Conservation (phyloP, 2,329 filamentous ascomycete species). For the Colletotrichum graminicola region DNA sequence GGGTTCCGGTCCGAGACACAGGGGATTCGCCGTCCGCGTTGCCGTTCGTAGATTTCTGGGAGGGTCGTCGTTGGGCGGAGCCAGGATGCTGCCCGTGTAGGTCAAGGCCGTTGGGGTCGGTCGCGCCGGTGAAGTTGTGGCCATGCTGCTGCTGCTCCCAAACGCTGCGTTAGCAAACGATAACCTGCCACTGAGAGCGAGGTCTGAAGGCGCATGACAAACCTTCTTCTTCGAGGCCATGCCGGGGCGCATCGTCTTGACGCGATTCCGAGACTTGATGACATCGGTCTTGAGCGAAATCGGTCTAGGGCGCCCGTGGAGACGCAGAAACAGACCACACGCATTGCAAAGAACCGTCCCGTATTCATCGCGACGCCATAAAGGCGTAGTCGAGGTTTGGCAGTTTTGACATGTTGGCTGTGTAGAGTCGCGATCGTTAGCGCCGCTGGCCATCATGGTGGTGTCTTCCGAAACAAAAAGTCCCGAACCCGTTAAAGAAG, state of each 20-base stretch:
- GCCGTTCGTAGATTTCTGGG: slow-evolving; percentile 79
- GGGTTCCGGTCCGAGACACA: slow-evolving; percentile 83
- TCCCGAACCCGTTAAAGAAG: neutral
- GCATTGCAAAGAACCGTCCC: slow-evolving; percentile 98
- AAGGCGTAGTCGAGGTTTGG: slow-evolving; percentile 91
- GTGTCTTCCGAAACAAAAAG: neutral
- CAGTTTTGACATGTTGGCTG: slow-evolving; percentile 99
- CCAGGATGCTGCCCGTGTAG: slow-evolving; percentile 62
- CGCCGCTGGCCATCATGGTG: slow-evolving; percentile 65
- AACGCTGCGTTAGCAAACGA: slow-evolving; percentile 6
- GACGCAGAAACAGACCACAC: slow-evolving; percentile 96
- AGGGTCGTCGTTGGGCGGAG: slow-evolving; percentile 70
- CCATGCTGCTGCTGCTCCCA: slow-evolving; percentile 49
- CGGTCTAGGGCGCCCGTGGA: slow-evolving; percentile 81
- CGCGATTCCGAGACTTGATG: slow-evolving; percentile 98
- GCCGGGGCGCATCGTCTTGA: slow-evolving; percentile 87
- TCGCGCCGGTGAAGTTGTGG: slow-evolving; percentile 55
- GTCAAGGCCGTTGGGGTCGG: slow-evolving; percentile 71
- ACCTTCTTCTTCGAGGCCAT: slow-evolving; percentile 88
- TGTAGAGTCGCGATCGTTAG: slow-evolving; percentile 71
- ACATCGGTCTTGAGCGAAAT: slow-evolving; percentile 99
- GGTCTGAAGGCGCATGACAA: slow-evolving; percentile 46
- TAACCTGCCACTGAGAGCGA: neutral
- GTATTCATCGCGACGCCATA: slow-evolving; percentile 97
- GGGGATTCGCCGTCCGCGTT: slow-evolving; percentile 82